Base-by-base conservation (phyloP, 2,329 filamentous ascomycete genomes). In the Stachybotrys chlorohalonatus region DNA sequence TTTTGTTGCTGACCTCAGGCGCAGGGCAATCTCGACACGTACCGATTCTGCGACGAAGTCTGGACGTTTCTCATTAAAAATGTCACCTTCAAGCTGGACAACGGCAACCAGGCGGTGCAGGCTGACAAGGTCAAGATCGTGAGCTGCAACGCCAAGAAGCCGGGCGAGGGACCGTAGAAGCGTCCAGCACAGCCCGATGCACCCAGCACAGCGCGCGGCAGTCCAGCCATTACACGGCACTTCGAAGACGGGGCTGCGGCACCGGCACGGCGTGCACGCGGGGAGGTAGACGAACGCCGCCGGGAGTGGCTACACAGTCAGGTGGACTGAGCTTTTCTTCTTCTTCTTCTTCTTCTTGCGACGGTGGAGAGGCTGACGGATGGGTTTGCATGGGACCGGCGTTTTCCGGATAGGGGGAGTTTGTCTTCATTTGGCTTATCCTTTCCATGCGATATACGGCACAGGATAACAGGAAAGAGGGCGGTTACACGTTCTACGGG, bases 41-140 rank as follows among this genome's bases (percentile, higher is more conserved):
- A 99, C 77, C 88, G 94, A 63, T 99, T 99, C 81, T 99, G 94
- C 77, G 94, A 99, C 74, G 94, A 99, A 75, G 94, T 99, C 56
- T 99, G 94, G 94, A 99, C 94, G 1, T 99, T 99, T 72, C 82
- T 99, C 56, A 95, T 99, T 74, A 96, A 96, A 74, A 94, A 97
- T 62, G 92, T 97, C 54, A 91, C 86, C n/a, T 97, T 99, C 77
- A 99, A 99, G 76, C 87, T 97, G 76, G 93, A 97, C 64, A 90
- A 87, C 53, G 80, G 80, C 62, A 83, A 82, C 55, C 82, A 85
- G 57, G 82, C 83, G 1, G 84, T 97, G 13, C 76, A 82, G 45
- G 91, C 92, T 17, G 93, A 96, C 68, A 93, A 91, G 70, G 89
- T 99, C 73, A 97, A 97, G 84, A 99, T 99, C 63, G 94, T 99